Evolutionary conservation across 2,329 filamentous ascomycete genomes (phyloP), one percentile per base, ranked within the genome.

Genomic region (Sphaerulina populicola): DNA sequence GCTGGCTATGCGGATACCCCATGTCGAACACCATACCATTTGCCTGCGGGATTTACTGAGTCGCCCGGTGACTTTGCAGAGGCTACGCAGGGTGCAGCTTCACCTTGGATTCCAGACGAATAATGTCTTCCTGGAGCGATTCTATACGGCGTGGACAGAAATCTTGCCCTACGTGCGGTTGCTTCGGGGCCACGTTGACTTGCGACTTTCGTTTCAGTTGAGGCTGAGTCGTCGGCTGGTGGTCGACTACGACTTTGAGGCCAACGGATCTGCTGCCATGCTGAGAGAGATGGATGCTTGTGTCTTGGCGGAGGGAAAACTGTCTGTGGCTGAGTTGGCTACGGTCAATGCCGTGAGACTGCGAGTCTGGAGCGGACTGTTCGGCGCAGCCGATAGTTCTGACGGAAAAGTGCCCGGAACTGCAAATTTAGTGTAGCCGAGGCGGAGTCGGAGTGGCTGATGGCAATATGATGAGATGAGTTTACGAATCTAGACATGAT

Each of bases 81-180:
- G 39, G 18, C 30, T 57, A 21, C 45, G 54, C 8, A 48, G 30
- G 21, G 56, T 57, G 3, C 53, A 54, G 14, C 40, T 57, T 18
- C 47, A 57, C 23, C 43, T 57, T 3, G 53, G 56, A 5, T 50
- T 47, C 5, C 53, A 54, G 29, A 56, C 47, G 5, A 51, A 54
- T 18, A 51, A 56, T 23, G 49, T 52, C 4, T 57, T 57, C 38
- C n/a, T 54, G 6, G 56, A 56, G 11, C 46, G 56, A 6, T 52
- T 57, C 48, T 54, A 51, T 29, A 44, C 45, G 1, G 51, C 53
- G 7, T 57, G 56, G 56, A 29, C 36, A 11, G 50, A 54, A 23
- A 38, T 56, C 10, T 23, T 44, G 9, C 48, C 48, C 9, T 43
- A 42, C 12, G 23, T 57, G n/a, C 31, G 21, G 7, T 9, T 45